phyloP scores from a whole-genome alignment of 768 basidiomycete species.

The Kwoniella sp. region DNA sequence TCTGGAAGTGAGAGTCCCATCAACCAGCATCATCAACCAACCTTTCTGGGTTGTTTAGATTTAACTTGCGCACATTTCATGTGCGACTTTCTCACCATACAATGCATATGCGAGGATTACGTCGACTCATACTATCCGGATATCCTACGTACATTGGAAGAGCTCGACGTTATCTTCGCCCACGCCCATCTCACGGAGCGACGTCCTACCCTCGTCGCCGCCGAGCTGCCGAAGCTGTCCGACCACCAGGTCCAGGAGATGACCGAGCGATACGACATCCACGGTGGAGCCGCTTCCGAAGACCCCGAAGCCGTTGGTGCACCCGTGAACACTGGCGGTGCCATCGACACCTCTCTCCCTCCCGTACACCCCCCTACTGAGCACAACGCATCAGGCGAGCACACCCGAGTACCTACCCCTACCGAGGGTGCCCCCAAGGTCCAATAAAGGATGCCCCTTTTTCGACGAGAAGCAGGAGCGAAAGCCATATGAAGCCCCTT shows the following conservation, averaged over 20 bases:
- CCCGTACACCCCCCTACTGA: constrained; percentile 35
- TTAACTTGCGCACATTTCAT: too few species aligned
- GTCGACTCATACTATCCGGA: neutral
- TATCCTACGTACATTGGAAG: constrained; percentile 22
- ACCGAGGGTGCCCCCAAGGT: neutral
- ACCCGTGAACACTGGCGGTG: constrained; percentile 27
- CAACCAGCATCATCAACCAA: too few species aligned
- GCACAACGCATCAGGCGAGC: constrained; percentile 10
- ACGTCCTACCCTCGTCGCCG: constrained; percentile 55
- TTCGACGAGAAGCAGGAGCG: neutral
- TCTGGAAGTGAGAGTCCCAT: too few species aligned
- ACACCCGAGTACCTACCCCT: constrained; percentile 24
- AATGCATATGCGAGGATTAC: too few species aligned
- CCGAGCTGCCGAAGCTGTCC: constrained; percentile 54
- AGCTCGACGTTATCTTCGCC: constrained; percentile 58
- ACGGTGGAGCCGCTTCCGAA: constrained; percentile 47
- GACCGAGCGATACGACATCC: constrained; percentile 55
- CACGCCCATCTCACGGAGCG: constrained; percentile 55
- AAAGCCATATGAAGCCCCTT: too few species aligned
- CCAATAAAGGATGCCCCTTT: neutral
- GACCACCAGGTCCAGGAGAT: constrained; percentile 54
- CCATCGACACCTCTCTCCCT: constrained; percentile 47
- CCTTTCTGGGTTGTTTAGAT: too few species aligned
- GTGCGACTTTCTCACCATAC: too few species aligned
- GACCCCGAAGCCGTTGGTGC: constrained; percentile 35